These are phyloP conservation scores for Graphilbum fragrans DNA, from an alignment of 2,329 filamentous ascomycete genomes.

Conservation along the genomic window DNA sequence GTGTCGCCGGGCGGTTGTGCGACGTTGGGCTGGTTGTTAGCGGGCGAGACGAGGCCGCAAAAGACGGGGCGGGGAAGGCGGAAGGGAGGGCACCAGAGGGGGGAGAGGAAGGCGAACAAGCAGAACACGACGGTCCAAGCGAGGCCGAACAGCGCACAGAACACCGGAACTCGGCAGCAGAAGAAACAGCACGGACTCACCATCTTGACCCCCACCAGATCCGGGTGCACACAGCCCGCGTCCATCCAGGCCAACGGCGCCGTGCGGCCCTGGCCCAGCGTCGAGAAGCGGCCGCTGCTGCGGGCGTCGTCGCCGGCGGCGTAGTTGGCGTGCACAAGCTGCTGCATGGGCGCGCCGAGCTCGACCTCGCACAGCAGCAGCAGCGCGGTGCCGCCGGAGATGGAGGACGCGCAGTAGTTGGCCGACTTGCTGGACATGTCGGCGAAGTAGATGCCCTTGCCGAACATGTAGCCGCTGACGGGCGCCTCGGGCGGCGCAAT, in stretches of 20 bases:
- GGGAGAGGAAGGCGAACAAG: neutral
- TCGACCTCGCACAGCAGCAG: constrained; percentile 77
- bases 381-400: constrained; percentile 58
- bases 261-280: constrained; percentile 54
- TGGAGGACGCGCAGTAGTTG: constrained; percentile 54
- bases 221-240: constrained; percentile 50
- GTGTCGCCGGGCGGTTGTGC: constrained; percentile 32
- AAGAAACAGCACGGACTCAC: constrained; percentile 30
- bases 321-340: constrained; percentile 45
- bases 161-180: no score
- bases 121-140: neutral
- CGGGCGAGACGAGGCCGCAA: no score
- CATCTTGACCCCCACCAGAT: constrained; percentile 58
- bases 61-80: no score
- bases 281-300: constrained; percentile 47
- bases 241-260: constrained; percentile 66
- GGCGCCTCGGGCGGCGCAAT: constrained; percentile 81
- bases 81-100: constrained; percentile 1
- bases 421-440: constrained; percentile 78
- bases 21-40: constrained; percentile 26
- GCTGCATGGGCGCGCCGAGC: constrained; percentile 62
- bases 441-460: constrained; percentile 79
- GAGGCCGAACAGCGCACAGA: no score
- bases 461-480: constrained; percentile 74
- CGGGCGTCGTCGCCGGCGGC: constrained; percentile 53